Evolutionary conservation across 2,329 filamentous ascomycete genomes (phyloP), one percentile per base, ranked within the genome.

Genomic region (Colletotrichum simmondsii): DNA sequence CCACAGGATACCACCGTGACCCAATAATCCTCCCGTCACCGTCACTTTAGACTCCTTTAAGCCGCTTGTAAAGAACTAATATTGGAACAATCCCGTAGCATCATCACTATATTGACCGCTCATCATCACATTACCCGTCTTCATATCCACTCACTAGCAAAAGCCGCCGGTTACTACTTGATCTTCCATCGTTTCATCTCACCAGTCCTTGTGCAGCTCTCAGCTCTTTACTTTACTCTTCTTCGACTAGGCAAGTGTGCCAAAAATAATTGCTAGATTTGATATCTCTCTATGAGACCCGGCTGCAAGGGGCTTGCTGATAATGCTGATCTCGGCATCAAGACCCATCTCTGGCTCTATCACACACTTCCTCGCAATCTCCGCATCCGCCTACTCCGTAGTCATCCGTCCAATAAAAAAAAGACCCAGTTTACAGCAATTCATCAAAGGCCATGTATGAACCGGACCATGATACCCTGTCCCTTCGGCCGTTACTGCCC

Each of bases 201-300:
- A 19, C 46, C 8, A 53, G 12, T 28, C 49, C 14, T 6, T 26
- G 37, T 46, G 16, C 42, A 28, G 32, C 32, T 35, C 32, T 35
- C 11, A 5, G 32, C 32, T 37, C 26, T n/a, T 7, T 22, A 2
- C 32, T 12, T n/a, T 46, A 22, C 30, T 16, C 30, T 28, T 2
- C 19, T 11, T 49, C 19, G 42, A 49, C 42, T n/a, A 49, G 42
- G 42, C 8, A 11, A 11, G 12, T 14, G 49, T 63, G 53, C 53
- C 65, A 53, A 57, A 54, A 72, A 64, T 63, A 59, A 37, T 54
- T 28, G 14, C 22, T 59, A 35, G 37, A 53, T 14, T 35, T 59
- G 19, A 14, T 16, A 37, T 57, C 56, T 53, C 54, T 22, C 61
- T 54, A 64, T 32, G 24, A 64, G 49, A 60, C 56, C 57, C 28